phyloP scores from a whole-genome alignment of 2,329 filamentous ascomycete species.

The Pyricularia sp. region DNA sequence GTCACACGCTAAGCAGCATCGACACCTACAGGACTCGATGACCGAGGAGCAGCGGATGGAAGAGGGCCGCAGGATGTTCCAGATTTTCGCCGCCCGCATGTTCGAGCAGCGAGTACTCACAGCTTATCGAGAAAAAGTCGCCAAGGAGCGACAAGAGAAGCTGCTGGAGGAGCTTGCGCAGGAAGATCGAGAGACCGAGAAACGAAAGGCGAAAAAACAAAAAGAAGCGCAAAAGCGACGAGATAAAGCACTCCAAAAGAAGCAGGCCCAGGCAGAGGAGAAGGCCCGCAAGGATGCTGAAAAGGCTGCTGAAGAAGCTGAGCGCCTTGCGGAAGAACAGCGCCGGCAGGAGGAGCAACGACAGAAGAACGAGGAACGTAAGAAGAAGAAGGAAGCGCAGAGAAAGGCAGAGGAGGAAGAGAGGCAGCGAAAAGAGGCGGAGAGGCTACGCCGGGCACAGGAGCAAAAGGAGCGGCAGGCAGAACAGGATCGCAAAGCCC shows the following conservation, averaged over 20 bases:
- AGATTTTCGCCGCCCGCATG: slow-evolving; percentile 98
- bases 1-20: slow-evolving; percentile 20
- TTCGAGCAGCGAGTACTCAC: slow-evolving; percentile 94
- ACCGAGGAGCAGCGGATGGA: slow-evolving; percentile 98
- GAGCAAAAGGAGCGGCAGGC: slow-evolving; percentile 79
- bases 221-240: slow-evolving; percentile 92
- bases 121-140: slow-evolving; percentile 96
- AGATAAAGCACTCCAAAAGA: slow-evolving; percentile 82
- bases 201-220: slow-evolving; percentile 83
- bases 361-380: slow-evolving; percentile 75
- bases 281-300: slow-evolving; percentile 79
- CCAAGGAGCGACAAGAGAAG: slow-evolving; percentile 79
- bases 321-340: slow-evolving; percentile 60
- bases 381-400: slow-evolving; percentile 81
- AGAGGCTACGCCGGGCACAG: slow-evolving; percentile 63
- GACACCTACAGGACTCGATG: slow-evolving; percentile 69
- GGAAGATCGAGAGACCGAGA: slow-evolving; percentile 60
- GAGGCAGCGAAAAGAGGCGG: slow-evolving; percentile 68
- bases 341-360: slow-evolving; percentile 70
- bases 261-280: slow-evolving; percentile 80
- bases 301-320: slow-evolving; percentile 75
- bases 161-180: slow-evolving; percentile 85
- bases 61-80: slow-evolving; percentile 95
- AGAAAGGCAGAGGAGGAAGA: slow-evolving; percentile 87
- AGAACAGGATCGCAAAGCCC: slow-evolving; percentile 72